Evolutionary conservation across 2,329 filamentous ascomycete genomes (phyloP).

Genomic region (Clathrospora elynae): DNA sequence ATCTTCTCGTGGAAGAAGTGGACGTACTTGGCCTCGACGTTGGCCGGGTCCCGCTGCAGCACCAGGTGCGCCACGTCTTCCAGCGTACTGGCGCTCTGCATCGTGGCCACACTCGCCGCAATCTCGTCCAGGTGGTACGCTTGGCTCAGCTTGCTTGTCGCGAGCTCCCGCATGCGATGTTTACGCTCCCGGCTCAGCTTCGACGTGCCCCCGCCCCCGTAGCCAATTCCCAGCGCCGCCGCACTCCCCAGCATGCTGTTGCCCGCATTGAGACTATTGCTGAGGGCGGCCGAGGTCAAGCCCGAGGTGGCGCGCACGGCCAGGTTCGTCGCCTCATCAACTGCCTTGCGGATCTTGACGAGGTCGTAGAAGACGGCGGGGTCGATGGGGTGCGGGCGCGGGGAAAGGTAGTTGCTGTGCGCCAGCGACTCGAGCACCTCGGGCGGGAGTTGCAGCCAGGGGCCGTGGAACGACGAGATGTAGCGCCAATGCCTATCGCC

Average conservation of each 20-base stretch:
- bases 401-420: conserved; percentile 78
- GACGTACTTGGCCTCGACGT: conserved; percentile 81
- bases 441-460: conserved; percentile 79
- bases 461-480: conserved; percentile 81
- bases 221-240: conserved; percentile 63
- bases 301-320: conserved; percentile 78
- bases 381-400: conserved; percentile 76
- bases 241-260: conserved; percentile 58
- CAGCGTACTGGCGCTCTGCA: conserved; percentile 78
- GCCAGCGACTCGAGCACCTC: conserved; percentile 80
- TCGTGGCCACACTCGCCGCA: conserved; percentile 78
- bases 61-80: conserved; percentile 78
- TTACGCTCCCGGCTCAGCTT: conserved; percentile 77
- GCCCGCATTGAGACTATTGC: conserved; percentile 58
- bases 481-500: conserved; percentile 76
- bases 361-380: conserved; percentile 82
- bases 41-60: conserved; percentile 68
- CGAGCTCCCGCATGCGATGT: conserved; percentile 79
- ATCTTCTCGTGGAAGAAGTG: conserved; percentile 94
- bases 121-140: conserved; percentile 85
- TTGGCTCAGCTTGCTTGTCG: conserved; percentile 74
- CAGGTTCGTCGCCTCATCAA: conserved; percentile 79
- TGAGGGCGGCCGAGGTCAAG: conserved; percentile 67
- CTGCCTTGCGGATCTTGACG: conserved; percentile 77
- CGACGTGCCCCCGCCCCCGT: conserved; percentile 60